phyloP scores from a whole-genome alignment of 1,284 basidiomycete genomes.

The Malassezia sympodialis region DNA sequence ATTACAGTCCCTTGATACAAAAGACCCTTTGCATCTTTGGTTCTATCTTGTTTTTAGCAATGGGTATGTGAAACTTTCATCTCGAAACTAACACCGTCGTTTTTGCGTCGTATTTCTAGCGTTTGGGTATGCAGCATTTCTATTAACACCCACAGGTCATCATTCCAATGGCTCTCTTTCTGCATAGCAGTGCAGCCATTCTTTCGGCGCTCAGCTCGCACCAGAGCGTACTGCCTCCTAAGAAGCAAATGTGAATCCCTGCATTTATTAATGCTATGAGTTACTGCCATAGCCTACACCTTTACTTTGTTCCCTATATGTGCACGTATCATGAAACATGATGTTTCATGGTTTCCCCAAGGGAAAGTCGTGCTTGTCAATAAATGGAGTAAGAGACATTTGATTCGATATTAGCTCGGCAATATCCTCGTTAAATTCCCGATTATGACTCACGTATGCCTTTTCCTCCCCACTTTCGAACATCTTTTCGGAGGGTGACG shows the following conservation, averaged over 20 bases:
- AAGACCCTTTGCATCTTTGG: conserved; percentile 7
- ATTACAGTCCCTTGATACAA: conserved; percentile 4
- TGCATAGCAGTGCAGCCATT: background rate
- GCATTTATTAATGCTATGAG: background rate
- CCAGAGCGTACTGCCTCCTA: background rate
- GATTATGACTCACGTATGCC: background rate
- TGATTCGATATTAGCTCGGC: background rate
- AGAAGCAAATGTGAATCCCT: background rate
- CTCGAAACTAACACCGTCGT: background rate
- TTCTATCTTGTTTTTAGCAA: conserved; percentile 11
- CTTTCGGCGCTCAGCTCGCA: background rate
- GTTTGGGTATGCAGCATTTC: conserved; percentile 1
- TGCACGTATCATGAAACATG: background rate
- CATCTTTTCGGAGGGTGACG: conserved; percentile 6
- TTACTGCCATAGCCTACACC: background rate
- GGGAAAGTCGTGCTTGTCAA: background rate
- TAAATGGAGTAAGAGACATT: background rate
- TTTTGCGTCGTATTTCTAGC: background rate
- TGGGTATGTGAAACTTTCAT: background rate
- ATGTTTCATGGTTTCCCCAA: background rate
- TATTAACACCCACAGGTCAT: conserved; percentile 1
- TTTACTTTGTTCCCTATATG: background rate
- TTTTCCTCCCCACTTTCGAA: background rate
- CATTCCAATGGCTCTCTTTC: conserved; percentile 1
- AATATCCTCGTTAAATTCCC: background rate